Conservation (phyloP, 2,329 filamentous ascomycete species). For the Didymella pomorum region DNA sequence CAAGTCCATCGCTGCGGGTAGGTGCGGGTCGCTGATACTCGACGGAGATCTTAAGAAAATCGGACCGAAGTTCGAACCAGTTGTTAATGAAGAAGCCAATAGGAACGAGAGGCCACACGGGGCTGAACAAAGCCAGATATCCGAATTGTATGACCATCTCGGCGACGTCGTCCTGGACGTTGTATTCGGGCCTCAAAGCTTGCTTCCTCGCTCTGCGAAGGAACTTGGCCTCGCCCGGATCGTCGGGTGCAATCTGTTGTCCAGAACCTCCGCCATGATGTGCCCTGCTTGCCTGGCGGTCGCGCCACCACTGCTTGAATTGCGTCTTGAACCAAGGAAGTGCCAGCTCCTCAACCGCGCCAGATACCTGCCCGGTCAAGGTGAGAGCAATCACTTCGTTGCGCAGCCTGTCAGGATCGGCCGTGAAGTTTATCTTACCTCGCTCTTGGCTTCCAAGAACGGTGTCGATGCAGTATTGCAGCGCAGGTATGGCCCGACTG, state of each 20-base stretch:
- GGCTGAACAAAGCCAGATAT: slow-evolving; percentile 46
- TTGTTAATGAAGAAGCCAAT: slow-evolving; percentile 50
- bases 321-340: slow-evolving; percentile 43
- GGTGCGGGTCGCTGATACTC: slow-evolving; percentile 43
- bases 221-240: slow-evolving; percentile 42
- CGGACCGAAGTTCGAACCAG: slow-evolving; percentile 47
- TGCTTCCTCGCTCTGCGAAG: slow-evolving; percentile 42
- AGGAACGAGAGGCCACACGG: slow-evolving; percentile 46
- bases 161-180: slow-evolving; percentile 47
- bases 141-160: slow-evolving; percentile 50
- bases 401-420: slow-evolving; percentile 40
- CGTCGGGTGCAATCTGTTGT: slow-evolving; percentile 24
- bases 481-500: slow-evolving; percentile 32
- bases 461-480: slow-evolving; percentile 33
- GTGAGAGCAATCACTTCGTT: slow-evolving; percentile 48
- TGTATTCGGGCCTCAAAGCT: slow-evolving; percentile 39
- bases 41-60: slow-evolving; percentile 46
- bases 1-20: slow-evolving; percentile 42
- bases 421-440: slow-evolving; percentile 29
- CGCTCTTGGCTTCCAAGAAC: slow-evolving; percentile 21
- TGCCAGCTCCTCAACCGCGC: slow-evolving; percentile 41
- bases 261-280: slow-evolving; percentile 8
- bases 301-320: slow-evolving; percentile 41
- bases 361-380: slow-evolving; percentile 44
- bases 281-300: slow-evolving; percentile 28